Evolutionary conservation across 768 basidiomycete species (phyloP).

Genomic region (Rhodotorula diobovata): DNA sequence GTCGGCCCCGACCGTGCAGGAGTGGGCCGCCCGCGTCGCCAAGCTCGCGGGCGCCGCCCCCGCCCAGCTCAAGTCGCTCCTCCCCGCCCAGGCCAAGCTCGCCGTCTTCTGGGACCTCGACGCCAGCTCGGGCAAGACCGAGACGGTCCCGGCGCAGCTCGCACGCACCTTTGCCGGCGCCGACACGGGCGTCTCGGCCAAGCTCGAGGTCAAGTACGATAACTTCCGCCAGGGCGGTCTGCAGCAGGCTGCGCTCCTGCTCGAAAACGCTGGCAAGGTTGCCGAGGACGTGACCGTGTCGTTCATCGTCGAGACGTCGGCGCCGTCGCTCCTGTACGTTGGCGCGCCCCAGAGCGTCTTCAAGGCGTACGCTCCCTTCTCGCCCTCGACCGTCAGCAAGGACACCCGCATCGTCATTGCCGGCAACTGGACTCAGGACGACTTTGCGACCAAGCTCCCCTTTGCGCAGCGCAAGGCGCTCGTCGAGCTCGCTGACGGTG

Average conservation of each 20-base stretch:
- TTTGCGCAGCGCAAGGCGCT: conserved; percentile 50
- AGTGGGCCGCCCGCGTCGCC: conserved; percentile 50
- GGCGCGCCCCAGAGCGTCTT: conserved; percentile 66
- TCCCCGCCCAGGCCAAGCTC: conserved; percentile 49
- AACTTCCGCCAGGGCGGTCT: conserved; percentile 71
- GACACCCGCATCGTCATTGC: conserved; percentile 68
- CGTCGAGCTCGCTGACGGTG: conserved; percentile 51
- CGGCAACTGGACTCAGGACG: conserved; percentile 69
- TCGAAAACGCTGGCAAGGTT: conserved; percentile 53
- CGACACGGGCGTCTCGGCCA: conserved; percentile 54
- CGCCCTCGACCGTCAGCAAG: conserved; percentile 60
- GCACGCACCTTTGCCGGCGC: conserved; percentile 56
- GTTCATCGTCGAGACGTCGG: conserved; percentile 51
- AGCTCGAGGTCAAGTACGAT: conserved; percentile 67
- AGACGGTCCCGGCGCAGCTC: conserved; percentile 40
- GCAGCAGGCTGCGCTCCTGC: conserved; percentile 63
- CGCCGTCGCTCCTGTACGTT: conserved; percentile 61
- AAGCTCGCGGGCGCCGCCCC: conserved; percentile 62
- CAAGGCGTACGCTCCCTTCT: conserved; percentile 69
- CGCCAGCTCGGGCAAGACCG: conserved; percentile 36
- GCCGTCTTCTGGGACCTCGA: conserved; percentile 44
- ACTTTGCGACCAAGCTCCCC: conserved; percentile 66
- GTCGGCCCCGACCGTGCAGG: conserved; percentile 43
- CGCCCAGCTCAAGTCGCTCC: conserved; percentile 48
- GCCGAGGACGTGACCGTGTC: conserved; percentile 43